These are phyloP conservation scores for Kwoniella europaea DNA, from an alignment of 768 basidiomycete genomes.

Conservation along the genomic window DNA sequence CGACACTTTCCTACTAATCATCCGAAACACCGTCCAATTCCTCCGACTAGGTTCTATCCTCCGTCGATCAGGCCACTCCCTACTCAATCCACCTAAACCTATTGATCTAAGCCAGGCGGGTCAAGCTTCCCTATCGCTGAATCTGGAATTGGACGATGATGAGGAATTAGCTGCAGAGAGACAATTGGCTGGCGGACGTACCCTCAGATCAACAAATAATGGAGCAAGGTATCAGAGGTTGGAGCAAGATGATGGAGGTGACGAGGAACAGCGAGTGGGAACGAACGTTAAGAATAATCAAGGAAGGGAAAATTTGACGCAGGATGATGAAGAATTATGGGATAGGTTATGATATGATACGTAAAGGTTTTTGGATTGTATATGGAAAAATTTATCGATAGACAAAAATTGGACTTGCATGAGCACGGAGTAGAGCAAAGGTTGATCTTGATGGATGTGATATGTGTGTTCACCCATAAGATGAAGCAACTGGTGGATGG, in stretches of 20 bases:
- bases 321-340: slow-evolving; percentile 55
- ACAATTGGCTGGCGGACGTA: slow-evolving; percentile 28
- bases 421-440: no score
- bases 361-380: no score
- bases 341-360: slow-evolving; percentile 39
- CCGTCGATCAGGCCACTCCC: slow-evolving; percentile 66
- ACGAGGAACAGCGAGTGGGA: slow-evolving; percentile 27
- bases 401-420: no score
- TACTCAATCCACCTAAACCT: slow-evolving; percentile 58
- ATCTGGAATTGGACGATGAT: slow-evolving; percentile 60
- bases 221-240: slow-evolving; percentile 36
- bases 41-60: slow-evolving; percentile 88
- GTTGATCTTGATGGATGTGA: no score
- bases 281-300: slow-evolving; percentile 37
- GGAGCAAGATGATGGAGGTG: slow-evolving; percentile 32
- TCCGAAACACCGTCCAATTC: slow-evolving; percentile 84
- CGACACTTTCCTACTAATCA: slow-evolving; percentile 88
- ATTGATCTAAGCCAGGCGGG: slow-evolving; percentile 61
- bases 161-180: slow-evolving; percentile 58
- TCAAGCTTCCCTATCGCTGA: slow-evolving; percentile 56
- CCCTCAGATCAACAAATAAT: slow-evolving; percentile 4
- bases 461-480: no score
- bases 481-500: no score
- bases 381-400: no score
- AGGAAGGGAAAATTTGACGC: slow-evolving; percentile 43